A percentile compares a stretch with the other conserved stretches of the same genome.
These are phyloP conservation scores for Neurospora sp. DNA, from an alignment of 495 filamentous ascomycete species.

Conservation along the genomic window DNA sequence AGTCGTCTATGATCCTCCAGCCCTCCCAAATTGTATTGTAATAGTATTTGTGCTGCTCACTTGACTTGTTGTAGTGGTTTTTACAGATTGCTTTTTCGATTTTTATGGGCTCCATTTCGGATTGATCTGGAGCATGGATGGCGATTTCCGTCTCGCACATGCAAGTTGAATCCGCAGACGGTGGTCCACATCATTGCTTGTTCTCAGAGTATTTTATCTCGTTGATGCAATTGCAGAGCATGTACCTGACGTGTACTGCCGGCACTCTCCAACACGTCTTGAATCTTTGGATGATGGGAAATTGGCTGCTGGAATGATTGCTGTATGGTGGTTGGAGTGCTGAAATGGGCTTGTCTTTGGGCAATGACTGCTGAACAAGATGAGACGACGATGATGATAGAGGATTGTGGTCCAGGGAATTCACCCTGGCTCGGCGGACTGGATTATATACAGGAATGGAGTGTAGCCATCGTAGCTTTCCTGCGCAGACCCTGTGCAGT, in stretches of 20 bases:
- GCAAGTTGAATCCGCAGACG: background rate
- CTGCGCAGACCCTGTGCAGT: background rate
- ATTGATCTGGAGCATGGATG: background rate
- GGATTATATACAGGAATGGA: background rate
- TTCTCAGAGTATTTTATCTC: background rate
- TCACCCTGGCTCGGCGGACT: background rate
- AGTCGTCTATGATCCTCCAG: too few relatives aligned
- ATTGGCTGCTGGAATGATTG: background rate
- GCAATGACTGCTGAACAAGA: too few relatives aligned
- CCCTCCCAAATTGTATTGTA: too few relatives aligned
- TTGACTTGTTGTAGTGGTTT: too few relatives aligned
- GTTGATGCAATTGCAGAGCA: background rate
- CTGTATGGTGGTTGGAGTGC: background rate
- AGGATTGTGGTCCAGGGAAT: background rate
- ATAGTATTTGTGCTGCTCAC: too few relatives aligned
- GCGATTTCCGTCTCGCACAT: background rate
- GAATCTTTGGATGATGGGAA: background rate
- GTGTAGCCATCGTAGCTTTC: background rate
- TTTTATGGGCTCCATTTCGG: background rate
- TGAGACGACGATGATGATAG: too few relatives aligned
- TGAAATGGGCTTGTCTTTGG: background rate
- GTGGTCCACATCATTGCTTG: background rate
- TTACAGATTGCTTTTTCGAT: too few relatives aligned
- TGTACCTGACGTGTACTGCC: background rate
- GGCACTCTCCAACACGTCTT: background rate